A percentile compares a stretch with the other conserved stretches of the same genome.
phyloP scores from a whole-genome alignment of 202 grass and related monocot species.

The Carex sylvatica region DNA sequence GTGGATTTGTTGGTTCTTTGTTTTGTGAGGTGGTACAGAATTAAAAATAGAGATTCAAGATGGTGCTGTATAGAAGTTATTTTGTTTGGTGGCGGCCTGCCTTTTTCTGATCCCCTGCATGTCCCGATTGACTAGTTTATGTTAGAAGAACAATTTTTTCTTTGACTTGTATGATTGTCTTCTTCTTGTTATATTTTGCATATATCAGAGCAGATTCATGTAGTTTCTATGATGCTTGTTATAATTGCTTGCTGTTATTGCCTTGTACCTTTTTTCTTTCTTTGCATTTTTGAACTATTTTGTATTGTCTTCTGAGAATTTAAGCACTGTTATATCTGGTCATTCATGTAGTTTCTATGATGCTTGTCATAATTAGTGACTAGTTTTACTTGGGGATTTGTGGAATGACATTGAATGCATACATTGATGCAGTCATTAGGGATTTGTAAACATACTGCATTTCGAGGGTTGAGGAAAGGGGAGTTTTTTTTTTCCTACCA shows the following conservation, averaged over 20 bases:
- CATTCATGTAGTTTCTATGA: too few species aligned
- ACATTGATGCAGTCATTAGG: neutral
- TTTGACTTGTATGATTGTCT: neutral
- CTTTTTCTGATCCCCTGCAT: slow-evolving; percentile 39
- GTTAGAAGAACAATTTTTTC: slow-evolving; percentile 10
- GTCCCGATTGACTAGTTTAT: slow-evolving; percentile 30
- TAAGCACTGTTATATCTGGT: neutral
- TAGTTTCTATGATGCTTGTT: neutral
- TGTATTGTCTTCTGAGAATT: neutral
- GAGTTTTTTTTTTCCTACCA: too few species aligned
- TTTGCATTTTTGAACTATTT: neutral
- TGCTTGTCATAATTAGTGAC: too few species aligned
- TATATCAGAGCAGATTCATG: neutral
- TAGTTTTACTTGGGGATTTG: too few species aligned
- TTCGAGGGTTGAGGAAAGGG: too few species aligned
- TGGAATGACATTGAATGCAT: neutral
- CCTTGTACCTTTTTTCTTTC: neutral
- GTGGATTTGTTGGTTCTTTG: slow-evolving; percentile 14
- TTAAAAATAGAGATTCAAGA: slow-evolving; percentile 21
- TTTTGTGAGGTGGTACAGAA: slow-evolving; percentile 2
- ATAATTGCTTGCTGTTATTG: neutral
- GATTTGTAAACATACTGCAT: too few species aligned
- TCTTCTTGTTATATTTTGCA: neutral
- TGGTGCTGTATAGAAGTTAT: slow-evolving; percentile 63
- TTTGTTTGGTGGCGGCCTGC: slow-evolving; percentile 41